Percentiles rank a stretch among this genome's conserved stretches.
These are phyloP conservation scores for Ettlia oleoabundans DNA, from an alignment of 139 green algal species.

Conservation along the genomic window DNA sequence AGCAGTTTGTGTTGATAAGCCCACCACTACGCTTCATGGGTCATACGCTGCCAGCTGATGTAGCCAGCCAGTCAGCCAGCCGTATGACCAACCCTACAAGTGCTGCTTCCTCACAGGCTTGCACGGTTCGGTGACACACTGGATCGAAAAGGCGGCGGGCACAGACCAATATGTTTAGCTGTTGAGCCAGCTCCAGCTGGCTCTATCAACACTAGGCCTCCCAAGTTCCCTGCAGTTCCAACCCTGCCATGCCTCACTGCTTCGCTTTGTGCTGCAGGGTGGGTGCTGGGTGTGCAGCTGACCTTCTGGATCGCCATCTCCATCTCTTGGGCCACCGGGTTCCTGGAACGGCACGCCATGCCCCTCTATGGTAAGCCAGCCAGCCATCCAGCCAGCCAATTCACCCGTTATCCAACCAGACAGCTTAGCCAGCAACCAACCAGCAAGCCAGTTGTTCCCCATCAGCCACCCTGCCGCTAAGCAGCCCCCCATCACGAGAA, in stretches of 20 bases:
- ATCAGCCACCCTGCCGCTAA: too few species aligned
- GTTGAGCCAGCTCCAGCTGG: neutral
- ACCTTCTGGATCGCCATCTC: constrained; percentile 9
- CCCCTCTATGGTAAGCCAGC: neutral
- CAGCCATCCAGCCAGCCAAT: neutral
- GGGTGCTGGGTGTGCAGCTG: neutral
- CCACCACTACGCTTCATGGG: too few species aligned
- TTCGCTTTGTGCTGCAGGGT: neutral
- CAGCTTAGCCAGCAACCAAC: neutral
- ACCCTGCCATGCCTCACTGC: neutral
- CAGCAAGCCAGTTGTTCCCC: too few species aligned
- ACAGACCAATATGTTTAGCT: too few species aligned
- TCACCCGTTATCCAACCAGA: neutral
- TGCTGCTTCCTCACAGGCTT: neutral
- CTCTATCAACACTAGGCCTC: too few species aligned
- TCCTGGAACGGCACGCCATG: constrained; percentile 4
- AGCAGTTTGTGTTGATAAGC: neutral
- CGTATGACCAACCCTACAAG: neutral
- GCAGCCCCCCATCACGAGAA: too few species aligned
- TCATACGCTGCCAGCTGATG: neutral
- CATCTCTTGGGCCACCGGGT: neutral
- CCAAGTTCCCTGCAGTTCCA: too few species aligned
- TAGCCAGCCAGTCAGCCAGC: neutral
- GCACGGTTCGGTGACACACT: too few species aligned
- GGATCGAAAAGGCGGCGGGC: too few species aligned